phyloP scores from a whole-genome alignment of 2,329 filamentous ascomycete genomes.

The Trichophyton mentagrophytes region DNA sequence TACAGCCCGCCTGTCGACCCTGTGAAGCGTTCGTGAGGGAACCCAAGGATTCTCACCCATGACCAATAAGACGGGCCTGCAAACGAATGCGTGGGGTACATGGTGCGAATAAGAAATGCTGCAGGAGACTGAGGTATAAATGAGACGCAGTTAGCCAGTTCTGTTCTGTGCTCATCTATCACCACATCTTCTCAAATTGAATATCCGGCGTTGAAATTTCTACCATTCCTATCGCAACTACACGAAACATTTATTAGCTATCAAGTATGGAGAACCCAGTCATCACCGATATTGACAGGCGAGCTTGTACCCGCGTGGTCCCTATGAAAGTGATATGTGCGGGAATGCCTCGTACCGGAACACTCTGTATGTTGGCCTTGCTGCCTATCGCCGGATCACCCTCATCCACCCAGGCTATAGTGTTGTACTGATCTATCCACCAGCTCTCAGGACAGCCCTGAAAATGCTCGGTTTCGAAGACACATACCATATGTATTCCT shows the following conservation, averaged over 20 bases:
- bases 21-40: too few relatives aligned
- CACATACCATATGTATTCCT: slow-evolving; percentile 61
- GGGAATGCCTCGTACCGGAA: slow-evolving; percentile 9
- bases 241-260: neutral
- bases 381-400: neutral
- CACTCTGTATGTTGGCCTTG: slow-evolving; percentile 3
- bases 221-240: neutral
- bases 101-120: neutral
- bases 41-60: too few relatives aligned
- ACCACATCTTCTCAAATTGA: too few relatives aligned
- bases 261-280: neutral
- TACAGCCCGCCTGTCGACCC: neutral
- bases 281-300: slow-evolving; percentile 5
- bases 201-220: too few relatives aligned
- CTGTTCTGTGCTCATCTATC: too few relatives aligned
- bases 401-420: neutral
- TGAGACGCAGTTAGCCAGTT: neutral
- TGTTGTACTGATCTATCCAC: neutral
- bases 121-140: neutral
- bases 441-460: slow-evolving; percentile 52
- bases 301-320: slow-evolving; percentile 4
- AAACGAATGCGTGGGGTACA: too few relatives aligned
- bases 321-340: slow-evolving; percentile 9
- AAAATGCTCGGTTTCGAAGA: slow-evolving; percentile 54
- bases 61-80: too few relatives aligned